phyloP scores from a whole-genome alignment of 805 yeast genomes.

The Suhomyces emberorum region DNA sequence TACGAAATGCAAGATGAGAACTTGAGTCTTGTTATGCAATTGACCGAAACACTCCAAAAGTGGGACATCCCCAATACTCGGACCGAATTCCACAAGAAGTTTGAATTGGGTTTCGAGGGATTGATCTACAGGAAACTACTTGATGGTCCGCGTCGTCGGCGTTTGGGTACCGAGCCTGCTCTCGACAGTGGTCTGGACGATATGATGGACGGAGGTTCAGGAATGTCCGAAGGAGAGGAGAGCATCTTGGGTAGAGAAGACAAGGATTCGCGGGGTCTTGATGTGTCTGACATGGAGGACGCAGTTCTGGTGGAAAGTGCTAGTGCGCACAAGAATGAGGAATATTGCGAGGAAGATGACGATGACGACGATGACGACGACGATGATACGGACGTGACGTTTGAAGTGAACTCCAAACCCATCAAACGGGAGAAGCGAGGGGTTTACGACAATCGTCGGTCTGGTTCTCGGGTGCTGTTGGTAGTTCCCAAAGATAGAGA shows the following conservation, averaged over 20 bases:
- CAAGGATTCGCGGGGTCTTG: conserved; percentile 16
- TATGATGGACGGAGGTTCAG: conserved; percentile 7
- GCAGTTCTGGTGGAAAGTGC: conserved; percentile 22
- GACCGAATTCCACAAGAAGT: conserved; percentile 5
- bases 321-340: conserved; percentile 9
- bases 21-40: conserved; percentile 1
- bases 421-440: not conserved
- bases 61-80: not conserved
- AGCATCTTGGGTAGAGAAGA: conserved; percentile 21
- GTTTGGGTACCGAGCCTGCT: not conserved
- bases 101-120: conserved; percentile 9
- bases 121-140: conserved; percentile 9
- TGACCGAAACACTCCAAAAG: conserved; percentile 2
- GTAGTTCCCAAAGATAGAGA: conserved; percentile 1
- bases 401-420: not conserved
- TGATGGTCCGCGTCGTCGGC: conserved; percentile 5
- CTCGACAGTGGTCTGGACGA: conserved; percentile 13
- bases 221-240: conserved; percentile 10
- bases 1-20: conserved; percentile 2
- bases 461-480: not conserved
- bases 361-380: conserved; percentile 3
- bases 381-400: conserved; percentile 2
- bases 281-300: conserved; percentile 21
- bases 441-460: conserved; percentile 1
- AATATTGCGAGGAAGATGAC: conserved; percentile 10